Conservation (phyloP, 1,284 basidiomycete species). For the Trametes versicolor region DNA sequence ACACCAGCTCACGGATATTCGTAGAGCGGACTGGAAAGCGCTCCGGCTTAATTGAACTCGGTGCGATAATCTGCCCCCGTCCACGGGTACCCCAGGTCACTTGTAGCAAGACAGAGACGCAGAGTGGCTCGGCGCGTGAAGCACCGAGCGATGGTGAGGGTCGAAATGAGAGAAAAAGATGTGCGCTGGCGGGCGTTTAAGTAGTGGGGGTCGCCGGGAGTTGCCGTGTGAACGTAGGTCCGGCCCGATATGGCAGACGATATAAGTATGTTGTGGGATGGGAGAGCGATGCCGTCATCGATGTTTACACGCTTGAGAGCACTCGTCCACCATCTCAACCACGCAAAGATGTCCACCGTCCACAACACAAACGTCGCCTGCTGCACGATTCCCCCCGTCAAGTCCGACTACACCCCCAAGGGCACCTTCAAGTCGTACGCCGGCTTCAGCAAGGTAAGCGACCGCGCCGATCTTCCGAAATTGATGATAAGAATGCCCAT, state of each 20-base stretch:
- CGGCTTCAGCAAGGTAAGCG: slow-evolving; percentile 47
- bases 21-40: slow-evolving; percentile 58
- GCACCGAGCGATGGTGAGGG: slow-evolving; percentile 52
- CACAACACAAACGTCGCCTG: slow-evolving; percentile 69
- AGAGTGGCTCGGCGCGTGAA: slow-evolving; percentile 53
- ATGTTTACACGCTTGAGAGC: slow-evolving; percentile 56
- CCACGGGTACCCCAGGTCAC: slow-evolving; percentile 61
- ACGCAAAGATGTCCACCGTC: slow-evolving; percentile 51
- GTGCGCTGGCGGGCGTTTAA: slow-evolving; percentile 9
- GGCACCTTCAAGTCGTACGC: slow-evolving; percentile 56
- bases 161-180: slow-evolving; percentile 31
- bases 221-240: slow-evolving; percentile 19
- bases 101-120: slow-evolving; percentile 41
- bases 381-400: slow-evolving; percentile 65
- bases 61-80: slow-evolving; percentile 48
- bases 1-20: slow-evolving; percentile 49
- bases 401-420: slow-evolving; percentile 61
- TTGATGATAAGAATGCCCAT: slow-evolving; percentile 32
- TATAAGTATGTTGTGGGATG: slow-evolving; percentile 12
- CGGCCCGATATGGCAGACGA: slow-evolving; percentile 17
- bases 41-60: slow-evolving; percentile 86
- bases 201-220: slow-evolving; percentile 16
- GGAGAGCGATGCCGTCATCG: slow-evolving; percentile 27
- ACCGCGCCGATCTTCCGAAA: not conserved
- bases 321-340: slow-evolving; percentile 53